Conservation (phyloP, 2,329 filamentous ascomycete genomes). For the Drechslera avenae region DNA sequence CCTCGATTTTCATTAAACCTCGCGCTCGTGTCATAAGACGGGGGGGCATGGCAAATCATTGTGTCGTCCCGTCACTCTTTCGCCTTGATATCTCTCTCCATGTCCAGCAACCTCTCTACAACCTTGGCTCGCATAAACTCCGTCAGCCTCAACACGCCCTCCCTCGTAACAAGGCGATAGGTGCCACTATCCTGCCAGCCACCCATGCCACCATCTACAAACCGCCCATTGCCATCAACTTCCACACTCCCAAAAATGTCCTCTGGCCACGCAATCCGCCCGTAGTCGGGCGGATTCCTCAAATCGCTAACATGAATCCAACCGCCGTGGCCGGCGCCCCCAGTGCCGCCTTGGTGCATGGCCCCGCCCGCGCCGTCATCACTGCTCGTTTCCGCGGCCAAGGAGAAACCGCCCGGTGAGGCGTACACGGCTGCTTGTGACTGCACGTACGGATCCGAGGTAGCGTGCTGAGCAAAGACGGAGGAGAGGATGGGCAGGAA, state of each 20-base stretch:
- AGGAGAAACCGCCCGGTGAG: slow-evolving; percentile 61
- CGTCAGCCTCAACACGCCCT: slow-evolving; percentile 56
- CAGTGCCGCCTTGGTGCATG: slow-evolving; percentile 63
- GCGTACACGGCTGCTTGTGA: slow-evolving; percentile 65
- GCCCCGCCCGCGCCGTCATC: slow-evolving; percentile 61
- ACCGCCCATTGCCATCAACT: slow-evolving; percentile 62
- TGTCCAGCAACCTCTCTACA: slow-evolving; percentile 23
- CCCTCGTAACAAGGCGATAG: slow-evolving; percentile 65
- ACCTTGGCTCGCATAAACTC: slow-evolving; percentile 32
- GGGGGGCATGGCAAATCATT: too few species aligned
- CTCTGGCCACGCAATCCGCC: slow-evolving; percentile 68
- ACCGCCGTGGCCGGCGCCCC: slow-evolving; percentile 63
- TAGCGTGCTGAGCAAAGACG: slow-evolving; percentile 60
- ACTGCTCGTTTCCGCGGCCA: slow-evolving; percentile 38
- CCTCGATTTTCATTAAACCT: too few species aligned
- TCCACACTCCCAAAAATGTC: slow-evolving; percentile 70
- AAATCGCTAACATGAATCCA: slow-evolving; percentile 68
- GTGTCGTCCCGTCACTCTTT: slow-evolving; percentile 14
- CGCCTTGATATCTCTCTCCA: slow-evolving; percentile 28
- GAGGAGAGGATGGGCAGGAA: slow-evolving; percentile 63
- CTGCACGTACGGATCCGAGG: slow-evolving; percentile 61
- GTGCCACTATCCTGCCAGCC: slow-evolving; percentile 66
- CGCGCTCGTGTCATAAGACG: too few species aligned
- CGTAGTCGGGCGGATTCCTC: slow-evolving; percentile 66
- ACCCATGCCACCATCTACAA: slow-evolving; percentile 58